Base-by-base conservation (phyloP, 176 grass and related monocot species). In the Oryza officinalis region DNA sequence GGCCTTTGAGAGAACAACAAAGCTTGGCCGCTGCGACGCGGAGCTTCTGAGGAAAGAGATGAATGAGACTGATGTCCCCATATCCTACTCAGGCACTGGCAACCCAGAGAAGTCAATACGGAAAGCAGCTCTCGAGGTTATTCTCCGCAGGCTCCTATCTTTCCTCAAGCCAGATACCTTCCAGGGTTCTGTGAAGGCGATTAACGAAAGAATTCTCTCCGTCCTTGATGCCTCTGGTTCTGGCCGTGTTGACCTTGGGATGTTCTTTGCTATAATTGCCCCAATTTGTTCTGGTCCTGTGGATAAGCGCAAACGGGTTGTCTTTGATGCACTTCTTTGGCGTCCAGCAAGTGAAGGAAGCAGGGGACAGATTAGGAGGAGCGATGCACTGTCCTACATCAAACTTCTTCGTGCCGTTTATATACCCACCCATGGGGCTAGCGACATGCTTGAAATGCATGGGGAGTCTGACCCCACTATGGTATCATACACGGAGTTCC, bases 121-220 rank as follows among this genome's bases (percentile, higher is more conserved):
- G 49, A 96, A 96, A 79, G 96, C 91, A 69, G 87, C 93, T 75
- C 87, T 99, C 76, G 96, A 99, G 76, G 80, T 94, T 65, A 94
- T 99, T 87, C 83, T 99, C 61, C 88, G 88, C 31, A 99, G 88
- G 85, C 83, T 94, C 66, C 91, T 99, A 50, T 87, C 82, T 44
- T 99, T 96, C 81, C 91, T 99, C 66, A 96, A 94, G 70, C 85
- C 91, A n/a, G 96, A 96, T 33, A 96, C 91, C 76, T 99, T 99
- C 66, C 93, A 99, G 75, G 93, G 91, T 8, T 87, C 91, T 85
- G 72, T 96, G 65, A 99, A 99, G 78, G 91, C 83, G 13, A 99
- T 94, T 66, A 99, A 99, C 2, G 93, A 99, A 87, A 95, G 86
- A 74, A 84, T 96, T 84, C 92, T 99, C 72, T 94, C 93, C 0